Percentiles rank a stretch among this genome's conserved stretches.
Evolutionary conservation across 2,329 filamentous ascomycete genomes (phyloP).

Genomic region (Colletotrichum salicis): DNA sequence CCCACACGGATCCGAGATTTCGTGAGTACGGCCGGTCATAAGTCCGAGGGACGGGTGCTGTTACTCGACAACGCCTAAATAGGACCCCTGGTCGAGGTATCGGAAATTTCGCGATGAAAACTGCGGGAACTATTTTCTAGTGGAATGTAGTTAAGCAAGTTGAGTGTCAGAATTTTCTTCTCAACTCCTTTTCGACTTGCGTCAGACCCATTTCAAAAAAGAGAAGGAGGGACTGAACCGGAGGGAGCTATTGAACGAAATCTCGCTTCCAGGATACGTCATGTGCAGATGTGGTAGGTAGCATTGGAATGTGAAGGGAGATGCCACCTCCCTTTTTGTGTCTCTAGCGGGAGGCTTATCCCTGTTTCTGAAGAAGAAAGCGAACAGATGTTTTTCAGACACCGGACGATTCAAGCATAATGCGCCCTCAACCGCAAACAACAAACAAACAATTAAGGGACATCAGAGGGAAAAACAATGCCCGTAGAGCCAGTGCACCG

Average conservation of each 20-base stretch:
- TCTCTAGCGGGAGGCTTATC: not conserved
- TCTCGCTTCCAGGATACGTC: conserved; percentile 20
- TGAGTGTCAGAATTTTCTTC: not conserved
- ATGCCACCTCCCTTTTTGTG: conserved; percentile 26
- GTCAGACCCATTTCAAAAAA: not conserved
- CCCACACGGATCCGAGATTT: not conserved
- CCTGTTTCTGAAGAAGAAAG: conserved; percentile 14
- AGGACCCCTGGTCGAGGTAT: not conserved
- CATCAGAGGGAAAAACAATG: not conserved
- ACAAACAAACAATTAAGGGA: conserved; percentile 13
- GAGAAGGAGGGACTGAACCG: not conserved
- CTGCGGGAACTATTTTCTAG: not conserved
- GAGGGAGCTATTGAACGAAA: not conserved
- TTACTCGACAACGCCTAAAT: not conserved
- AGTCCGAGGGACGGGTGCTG: not conserved
- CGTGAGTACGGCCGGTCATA: not conserved
- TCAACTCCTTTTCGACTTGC: not conserved
- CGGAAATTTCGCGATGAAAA: conserved; percentile 29
- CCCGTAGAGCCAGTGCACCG: not conserved
- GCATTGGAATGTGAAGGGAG: conserved; percentile 1
- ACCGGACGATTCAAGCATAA: conserved; percentile 31
- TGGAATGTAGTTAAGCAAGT: not conserved
- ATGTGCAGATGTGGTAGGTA: conserved; percentile 21
- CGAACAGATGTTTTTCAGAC: conserved; percentile 15
- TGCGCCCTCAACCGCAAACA: conserved; percentile 14